Conservation (phyloP, 306 rosid species). For the Cicer arietinum region DNA sequence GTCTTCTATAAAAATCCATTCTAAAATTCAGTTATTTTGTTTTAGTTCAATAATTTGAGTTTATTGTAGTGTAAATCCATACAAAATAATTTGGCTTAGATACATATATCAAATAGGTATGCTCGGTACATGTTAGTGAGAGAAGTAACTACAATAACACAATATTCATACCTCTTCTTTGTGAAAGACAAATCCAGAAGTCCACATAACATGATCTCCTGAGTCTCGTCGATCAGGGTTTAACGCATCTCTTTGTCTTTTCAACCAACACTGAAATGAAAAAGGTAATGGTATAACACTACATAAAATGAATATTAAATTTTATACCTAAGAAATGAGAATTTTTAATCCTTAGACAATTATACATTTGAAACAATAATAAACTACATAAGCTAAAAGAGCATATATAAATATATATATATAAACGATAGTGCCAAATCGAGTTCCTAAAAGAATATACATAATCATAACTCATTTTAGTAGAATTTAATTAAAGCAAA, state of each 20-base stretch:
- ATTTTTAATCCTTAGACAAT: conserved; percentile 3
- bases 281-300: conserved; percentile 36
- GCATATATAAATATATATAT: not conserved
- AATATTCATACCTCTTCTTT: conserved; percentile 67
- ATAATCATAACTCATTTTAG: not conserved
- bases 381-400: conserved; percentile 5
- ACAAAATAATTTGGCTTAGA: conserved; percentile 23
- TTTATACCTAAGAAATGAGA: conserved; percentile 6
- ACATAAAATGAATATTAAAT: conserved; percentile 14
- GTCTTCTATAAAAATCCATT: no score
- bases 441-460: conserved; percentile 21
- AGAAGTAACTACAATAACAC: conserved; percentile 24
- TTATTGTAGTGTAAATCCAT: not conserved
- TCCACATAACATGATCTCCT: conserved; percentile 71
- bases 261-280: conserved; percentile 85
- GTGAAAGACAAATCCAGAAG: conserved; percentile 85
- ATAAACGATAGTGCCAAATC: conserved; percentile 20
- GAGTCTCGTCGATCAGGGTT: conserved; percentile 66
- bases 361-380: conserved; percentile 29
- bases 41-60: no score
- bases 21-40: no score
- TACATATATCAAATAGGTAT: conserved; percentile 16
- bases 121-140: not conserved
- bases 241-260: conserved; percentile 75
- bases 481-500: conserved; percentile 18